phyloP scores from a whole-genome alignment of 73 alveolate species.

The Urostyla sp. region DNA sequence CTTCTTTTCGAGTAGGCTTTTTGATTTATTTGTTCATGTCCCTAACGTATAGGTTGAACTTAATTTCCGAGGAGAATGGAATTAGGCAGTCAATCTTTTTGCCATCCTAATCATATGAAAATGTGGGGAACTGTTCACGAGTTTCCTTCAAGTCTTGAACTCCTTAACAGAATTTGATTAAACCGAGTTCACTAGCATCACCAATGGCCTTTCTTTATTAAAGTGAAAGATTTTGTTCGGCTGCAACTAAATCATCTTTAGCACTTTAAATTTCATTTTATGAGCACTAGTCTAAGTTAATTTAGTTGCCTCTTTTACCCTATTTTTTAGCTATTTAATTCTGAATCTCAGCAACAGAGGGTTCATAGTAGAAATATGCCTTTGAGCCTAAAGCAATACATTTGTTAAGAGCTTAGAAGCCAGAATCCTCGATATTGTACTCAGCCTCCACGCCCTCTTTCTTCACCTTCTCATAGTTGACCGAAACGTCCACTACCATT shows the following conservation, averaged over 20 bases:
- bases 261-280: slow-evolving; percentile 11
- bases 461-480: slow-evolving; percentile 6
- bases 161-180: slow-evolving; percentile 70
- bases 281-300: background rate
- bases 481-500: slow-evolving; percentile 7
- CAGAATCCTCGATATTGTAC: slow-evolving; percentile 44
- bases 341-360: slow-evolving; percentile 34
- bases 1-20: background rate
- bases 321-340: slow-evolving; percentile 22
- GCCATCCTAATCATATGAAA: background rate
- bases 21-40: background rate
- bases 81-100: background rate
- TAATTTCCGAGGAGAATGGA: slow-evolving; percentile 34
- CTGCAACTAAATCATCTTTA: background rate
- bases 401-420: slow-evolving; percentile 5
- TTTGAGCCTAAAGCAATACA: slow-evolving; percentile 48
- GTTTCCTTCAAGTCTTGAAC: background rate
- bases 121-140: slow-evolving; percentile 71
- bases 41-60: slow-evolving; percentile 43
- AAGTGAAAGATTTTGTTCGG: slow-evolving; percentile 3
- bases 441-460: too few species aligned
- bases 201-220: slow-evolving; percentile 82
- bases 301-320: background rate
- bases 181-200: slow-evolving; percentile 95
- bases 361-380: slow-evolving; percentile 50